Evolutionary conservation across 2,329 filamentous ascomycete genomes (phyloP).

Genomic region (Aureobasidium subglaciale): DNA sequence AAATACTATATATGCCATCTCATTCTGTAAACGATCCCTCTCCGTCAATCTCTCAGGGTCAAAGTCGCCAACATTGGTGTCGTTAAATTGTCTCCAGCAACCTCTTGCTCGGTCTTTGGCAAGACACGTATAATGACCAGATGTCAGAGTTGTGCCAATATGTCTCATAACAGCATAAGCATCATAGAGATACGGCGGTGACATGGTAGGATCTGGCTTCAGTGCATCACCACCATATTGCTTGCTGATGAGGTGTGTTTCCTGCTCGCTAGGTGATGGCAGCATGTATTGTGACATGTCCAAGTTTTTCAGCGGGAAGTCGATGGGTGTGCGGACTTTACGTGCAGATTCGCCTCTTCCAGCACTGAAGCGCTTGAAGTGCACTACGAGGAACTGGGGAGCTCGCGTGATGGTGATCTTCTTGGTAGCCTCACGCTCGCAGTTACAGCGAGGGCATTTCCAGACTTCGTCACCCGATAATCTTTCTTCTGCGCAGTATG

Average conservation of each 20-base stretch:
- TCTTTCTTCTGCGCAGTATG: slow-evolving; percentile 61
- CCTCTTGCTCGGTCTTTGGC: slow-evolving; percentile 43
- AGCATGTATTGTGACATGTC: slow-evolving; percentile 56
- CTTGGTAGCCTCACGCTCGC: slow-evolving; percentile 59
- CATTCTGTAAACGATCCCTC: slow-evolving; percentile 51
- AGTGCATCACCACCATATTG: slow-evolving; percentile 27
- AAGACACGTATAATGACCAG: slow-evolving; percentile 74
- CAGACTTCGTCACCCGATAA: slow-evolving; percentile 61
- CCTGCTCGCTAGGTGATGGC: slow-evolving; percentile 34
- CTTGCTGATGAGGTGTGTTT: slow-evolving; percentile 27
- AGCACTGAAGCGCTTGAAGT: slow-evolving; percentile 64
- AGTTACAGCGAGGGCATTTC: slow-evolving; percentile 69
- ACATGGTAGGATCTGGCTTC: slow-evolving; percentile 37
- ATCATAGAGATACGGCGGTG: slow-evolving; percentile 66
- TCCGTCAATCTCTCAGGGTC: slow-evolving; percentile 45
- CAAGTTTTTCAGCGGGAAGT: slow-evolving; percentile 69
- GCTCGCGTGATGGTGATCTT: slow-evolving; percentile 68
- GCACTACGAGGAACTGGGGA: slow-evolving; percentile 70
- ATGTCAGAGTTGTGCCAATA: slow-evolving; percentile 57
- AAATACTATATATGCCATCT: slow-evolving; percentile 60
- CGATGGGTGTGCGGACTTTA: slow-evolving; percentile 66
- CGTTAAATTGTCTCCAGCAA: slow-evolving; percentile 57
- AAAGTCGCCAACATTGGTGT: slow-evolving; percentile 49
- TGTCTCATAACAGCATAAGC: slow-evolving; percentile 82
- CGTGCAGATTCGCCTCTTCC: slow-evolving; percentile 46